Evolutionary conservation across 139 green algal genomes (phyloP), one percentile per base, ranked within the genome.

Genomic region (Penium margaritaceum): DNA sequence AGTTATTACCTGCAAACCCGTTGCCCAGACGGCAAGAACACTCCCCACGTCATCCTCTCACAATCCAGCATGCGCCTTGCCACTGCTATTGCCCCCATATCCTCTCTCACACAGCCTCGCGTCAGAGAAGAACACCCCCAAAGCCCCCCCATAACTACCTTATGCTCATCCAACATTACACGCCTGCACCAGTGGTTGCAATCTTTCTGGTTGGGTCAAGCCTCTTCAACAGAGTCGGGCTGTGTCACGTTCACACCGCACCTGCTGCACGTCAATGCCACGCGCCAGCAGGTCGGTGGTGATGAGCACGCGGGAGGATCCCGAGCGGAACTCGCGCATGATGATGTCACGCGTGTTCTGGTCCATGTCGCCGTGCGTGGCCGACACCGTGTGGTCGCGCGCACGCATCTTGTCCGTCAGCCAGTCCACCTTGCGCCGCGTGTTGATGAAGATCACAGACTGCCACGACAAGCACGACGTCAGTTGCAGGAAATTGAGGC

Each of bases 361-460:
- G 88, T 99, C 95, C 95, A 99, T 99, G 88, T 99, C 95, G 57
- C 95, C 95, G 86, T 99, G 95, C 1, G 95, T 99, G 82, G 95
- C 94, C 2, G 89, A 96, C 79, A 99, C 95, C 21, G 93, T 97
- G 92, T 97, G 92, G 88, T 99, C 95, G 70, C 91, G 89, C 83
- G 94, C 87, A 27, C 92, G 85, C 95, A 99, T 99, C 89, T 96
- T 96, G 84, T 99, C 93, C 32, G 93, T 98, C 72, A 99, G 87
- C 94, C 94, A 99, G 86, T 99, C 94, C 62, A 96, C 94, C 91
- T 99, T 99, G 66, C 95, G 86, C 76, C 95, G 88, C 66, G 95
- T 99, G 93, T 98, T 99, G 80, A 90, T 90, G 77, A 99, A 99
- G 86, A 98, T 98, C 77, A 99, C 94, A 0, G n/a, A n/a, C n/a